Conservation (phyloP, 164 flowering plant genomes). For the Sedum album region DNA sequence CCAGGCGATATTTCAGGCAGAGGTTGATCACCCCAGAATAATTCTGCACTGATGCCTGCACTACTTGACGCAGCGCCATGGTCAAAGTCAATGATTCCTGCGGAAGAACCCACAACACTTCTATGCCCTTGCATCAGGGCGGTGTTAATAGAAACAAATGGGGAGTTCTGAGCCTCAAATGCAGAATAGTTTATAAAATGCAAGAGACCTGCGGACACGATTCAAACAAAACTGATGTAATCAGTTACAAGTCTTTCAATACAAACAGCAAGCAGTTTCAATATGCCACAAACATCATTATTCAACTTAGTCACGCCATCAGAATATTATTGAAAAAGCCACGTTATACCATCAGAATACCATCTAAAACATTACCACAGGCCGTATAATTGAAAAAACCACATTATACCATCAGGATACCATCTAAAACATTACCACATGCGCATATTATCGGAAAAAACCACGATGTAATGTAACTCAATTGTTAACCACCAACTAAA, state of each 20-base stretch:
- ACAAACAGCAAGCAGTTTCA: neutral
- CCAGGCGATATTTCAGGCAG: slow-evolving; percentile 22
- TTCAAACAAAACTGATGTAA: neutral
- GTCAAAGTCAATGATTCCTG: slow-evolving; percentile 35
- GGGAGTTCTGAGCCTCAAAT: neutral
- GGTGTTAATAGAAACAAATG: neutral
- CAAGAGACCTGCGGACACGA: neutral
- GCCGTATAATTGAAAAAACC: no score
- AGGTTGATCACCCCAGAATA: slow-evolving; percentile 33
- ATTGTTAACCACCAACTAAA: no score
- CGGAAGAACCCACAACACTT: slow-evolving; percentile 31
- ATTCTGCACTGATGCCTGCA: slow-evolving; percentile 27
- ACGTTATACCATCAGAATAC: neutral
- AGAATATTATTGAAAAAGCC: no score
- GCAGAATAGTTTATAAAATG: neutral
- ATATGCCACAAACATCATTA: neutral
- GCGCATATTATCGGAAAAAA: no score
- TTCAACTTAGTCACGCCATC: neutral
- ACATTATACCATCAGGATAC: neutral
- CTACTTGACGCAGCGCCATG: slow-evolving; percentile 37
- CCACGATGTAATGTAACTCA: neutral
- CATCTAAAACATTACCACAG: neutral
- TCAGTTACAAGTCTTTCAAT: neutral
- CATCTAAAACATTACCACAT: neutral
- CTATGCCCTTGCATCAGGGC: slow-evolving; percentile 49